Percentiles rank a stretch among this genome's conserved stretches.
Conservation (phyloP, 176 grass and related monocot genomes). For the sorghum (Sorghum bicolor) region Sorghum_bicolor_NCBIv3 NC_012870.2:77066001-77066500, state of each 20-base stretch:
- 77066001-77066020: slow-evolving; percentile 5
- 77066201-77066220: slow-evolving; percentile 8
- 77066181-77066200: slow-evolving; percentile 4
- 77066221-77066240: not conserved
- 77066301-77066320: slow-evolving; percentile 15
- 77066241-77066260: slow-evolving; percentile 29
- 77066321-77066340: slow-evolving; percentile 19
- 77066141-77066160: slow-evolving; percentile 15
- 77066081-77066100: slow-evolving; percentile 28
- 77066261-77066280: slow-evolving; percentile 24
- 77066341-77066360: slow-evolving; percentile 17
- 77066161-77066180: not conserved
- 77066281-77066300: slow-evolving; percentile 2
- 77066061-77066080: not conserved
- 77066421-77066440: slow-evolving; percentile 15
- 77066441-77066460: slow-evolving; percentile 30
- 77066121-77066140: not conserved
- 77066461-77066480: slow-evolving; percentile 31
- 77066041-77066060: not conserved
- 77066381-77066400: slow-evolving; percentile 27
- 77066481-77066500: slow-evolving; percentile 26
- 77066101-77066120: slow-evolving; percentile 11
- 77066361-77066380: slow-evolving; percentile 33
- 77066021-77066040: not conserved
- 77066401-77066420: slow-evolving; percentile 7